Base-by-base conservation (phyloP, 1,284 basidiomycete genomes). In the Xerocomus alliaceus region DNA sequence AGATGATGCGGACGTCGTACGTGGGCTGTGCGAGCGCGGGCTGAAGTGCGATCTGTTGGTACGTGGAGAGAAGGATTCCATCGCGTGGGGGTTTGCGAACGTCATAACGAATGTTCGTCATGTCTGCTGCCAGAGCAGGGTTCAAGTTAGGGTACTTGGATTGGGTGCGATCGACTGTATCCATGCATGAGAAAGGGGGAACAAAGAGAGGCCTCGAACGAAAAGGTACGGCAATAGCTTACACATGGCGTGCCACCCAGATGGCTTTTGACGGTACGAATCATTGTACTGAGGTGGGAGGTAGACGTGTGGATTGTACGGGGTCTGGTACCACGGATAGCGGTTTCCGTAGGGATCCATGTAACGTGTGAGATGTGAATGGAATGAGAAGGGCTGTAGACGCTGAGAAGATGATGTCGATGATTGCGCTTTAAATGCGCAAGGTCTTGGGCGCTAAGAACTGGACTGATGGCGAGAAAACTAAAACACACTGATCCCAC, bases 91-190 rank as follows among this genome's bases (percentile, higher is more conserved):
- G 70, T 26, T 77, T 77, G 49, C 76, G 77, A 26, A 86, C 64
- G 62, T 88, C 83, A 63, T 81, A 85, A n/a, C 79, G 79, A 13
- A 86, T 66, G 17, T 77, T 72, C 0, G 84, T 85, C 22, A 77
- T 77, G 60, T 86, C 85, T 5, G 77, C 73, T 22, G 84, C 85
- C 12, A 88, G 79, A 37, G 79, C 77, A 9, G 81, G 81, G 67
- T 85, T 80, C 24, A 86, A 68, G 26, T 71, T 75, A 18, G 83
- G 80, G 67, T 81, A 79, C 70, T 81, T 78, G 0, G 70, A 20
- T 34, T 57, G 64, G 1, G 50, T 5, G 37, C 35, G 70, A 44
- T 76, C 61, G 18, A 55, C 76, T 75, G 44, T n/a, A 31, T 46
- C 20, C 8, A 10, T 2, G 13, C 20, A 22, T n/a, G 37, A 6